Conservation (phyloP, 495 filamentous ascomycete genomes). For the Acidiella bohemica region DNA sequence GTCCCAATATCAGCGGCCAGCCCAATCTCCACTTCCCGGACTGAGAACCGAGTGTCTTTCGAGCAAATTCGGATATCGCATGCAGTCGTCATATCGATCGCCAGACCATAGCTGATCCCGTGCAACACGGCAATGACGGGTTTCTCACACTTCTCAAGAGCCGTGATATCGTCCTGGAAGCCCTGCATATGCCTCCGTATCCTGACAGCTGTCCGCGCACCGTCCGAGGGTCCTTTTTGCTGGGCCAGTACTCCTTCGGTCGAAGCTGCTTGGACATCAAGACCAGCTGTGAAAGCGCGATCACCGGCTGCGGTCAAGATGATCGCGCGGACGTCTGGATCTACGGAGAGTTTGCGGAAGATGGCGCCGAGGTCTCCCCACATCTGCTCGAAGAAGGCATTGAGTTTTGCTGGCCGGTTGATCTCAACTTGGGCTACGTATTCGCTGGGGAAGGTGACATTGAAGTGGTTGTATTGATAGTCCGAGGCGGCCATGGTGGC, state of each 20-base stretch:
- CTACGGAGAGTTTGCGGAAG: conserved; percentile 59
- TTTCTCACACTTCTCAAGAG: conserved; percentile 79
- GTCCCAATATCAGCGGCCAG: conserved; percentile 90
- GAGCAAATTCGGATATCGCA: conserved; percentile 65
- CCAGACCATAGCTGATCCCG: conserved; percentile 67
- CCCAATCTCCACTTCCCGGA: conserved; percentile 94
- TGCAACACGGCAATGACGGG: conserved; percentile 77
- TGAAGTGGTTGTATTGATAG: conserved; percentile 50
- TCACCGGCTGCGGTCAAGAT: conserved; percentile 74
- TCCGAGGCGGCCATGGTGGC: conserved; percentile 1
- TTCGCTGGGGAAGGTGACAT: conserved; percentile 52
- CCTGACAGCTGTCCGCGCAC: conserved; percentile 50
- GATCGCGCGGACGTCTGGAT: conserved; percentile 61
- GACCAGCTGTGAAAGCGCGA: conserved; percentile 69
- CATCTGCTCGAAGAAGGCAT: conserved; percentile 80
- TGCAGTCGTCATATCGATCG: conserved; percentile 66
- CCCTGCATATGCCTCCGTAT: conserved; percentile 55
- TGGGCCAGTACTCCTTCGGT: conserved; percentile 18
- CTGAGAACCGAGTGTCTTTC: conserved; percentile 44
- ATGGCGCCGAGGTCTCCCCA: conserved; percentile 68
- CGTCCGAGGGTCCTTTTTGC: conserved; percentile 32
- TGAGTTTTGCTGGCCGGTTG: conserved; percentile 78
- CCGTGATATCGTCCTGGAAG: conserved; percentile 65
- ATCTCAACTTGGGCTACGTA: conserved; percentile 88
- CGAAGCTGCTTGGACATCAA: conserved; percentile 57